Evolutionary conservation across 495 filamentous ascomycete species (phyloP), one percentile per base, ranked within the genome.

Genomic region (Aspergillus baeticus): DNA sequence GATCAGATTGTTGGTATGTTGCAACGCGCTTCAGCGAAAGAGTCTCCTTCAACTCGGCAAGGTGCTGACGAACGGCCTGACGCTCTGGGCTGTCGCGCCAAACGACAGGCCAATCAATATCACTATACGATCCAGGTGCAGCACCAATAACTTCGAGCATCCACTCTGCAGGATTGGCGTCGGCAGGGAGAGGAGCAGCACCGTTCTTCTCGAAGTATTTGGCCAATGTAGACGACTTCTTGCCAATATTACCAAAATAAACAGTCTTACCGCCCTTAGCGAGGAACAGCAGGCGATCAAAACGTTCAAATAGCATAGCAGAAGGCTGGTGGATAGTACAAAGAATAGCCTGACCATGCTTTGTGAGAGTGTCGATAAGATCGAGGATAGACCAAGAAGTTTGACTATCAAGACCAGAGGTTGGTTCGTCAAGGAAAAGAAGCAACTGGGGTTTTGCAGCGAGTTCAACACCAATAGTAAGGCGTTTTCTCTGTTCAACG

Each of bases 241-340:
- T n/a, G n/a, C 91, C 91, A 47, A 95, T 90, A 10, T 91, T 86
- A 50, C 91, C 91, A 68, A 92, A 96, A 75, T 96, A 95, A 36
- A 96, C 89, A 1, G 90, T 90, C 61, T 77, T 83, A 33, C 92
- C 91, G 43, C 90, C 91, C 50, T 79, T 84, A 10, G 85, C 85
- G 44, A 96, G 77, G 75, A 96, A 91, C 14, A 95, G 72, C n/a
- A 98, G 77, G 21, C 88, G 84, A 64, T 82, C 18, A 75, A 70
- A 98, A 53, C 90, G 81, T 65, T 96, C 87, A 75, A 98, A 96
- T 33, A 98, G 79, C 68, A 95, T 88, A 36, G 91, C 91, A 0
- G 87, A 91, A 2, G 92, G 92, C 68, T 98, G 94, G 70, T 98
- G 94, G 57, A 98, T 96, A 6, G 92, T 96, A 68, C 90, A 94